Percentiles rank a stretch among this genome's conserved stretches.
These are phyloP conservation scores for Penicillium sp. DNA, from an alignment of 2,329 filamentous ascomycete genomes.

Conservation along the genomic window DNA sequence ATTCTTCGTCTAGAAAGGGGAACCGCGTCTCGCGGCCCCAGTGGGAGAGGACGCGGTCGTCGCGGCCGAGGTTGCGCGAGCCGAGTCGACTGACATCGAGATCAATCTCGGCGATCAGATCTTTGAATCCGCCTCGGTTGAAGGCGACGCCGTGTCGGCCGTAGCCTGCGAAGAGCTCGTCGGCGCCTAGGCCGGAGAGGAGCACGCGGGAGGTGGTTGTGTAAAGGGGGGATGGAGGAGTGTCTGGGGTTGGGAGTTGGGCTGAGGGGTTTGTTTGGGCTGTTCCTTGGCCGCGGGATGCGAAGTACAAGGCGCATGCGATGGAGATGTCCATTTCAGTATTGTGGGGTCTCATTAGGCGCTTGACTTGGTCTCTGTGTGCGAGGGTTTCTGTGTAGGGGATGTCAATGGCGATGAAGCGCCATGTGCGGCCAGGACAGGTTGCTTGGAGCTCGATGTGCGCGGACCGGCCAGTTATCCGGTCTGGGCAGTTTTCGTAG, in stretches of 20 bases:
- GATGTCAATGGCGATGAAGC: slow-evolving; percentile 78
- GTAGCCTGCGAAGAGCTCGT: slow-evolving; percentile 95
- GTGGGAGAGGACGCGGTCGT: slow-evolving; percentile 85
- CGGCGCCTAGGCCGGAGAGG: slow-evolving; percentile 88
- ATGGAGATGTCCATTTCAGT: slow-evolving; percentile 99
- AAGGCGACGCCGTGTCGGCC: slow-evolving; percentile 79
- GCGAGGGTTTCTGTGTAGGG: slow-evolving; percentile 72
- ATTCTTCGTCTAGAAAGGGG: slow-evolving; percentile 82
- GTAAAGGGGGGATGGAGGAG: slow-evolving; percentile 46
- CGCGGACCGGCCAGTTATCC: slow-evolving; percentile 78
- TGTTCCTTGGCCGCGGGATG: slow-evolving; percentile 68
- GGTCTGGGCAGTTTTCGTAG: slow-evolving; percentile 87
- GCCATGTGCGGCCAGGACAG: slow-evolving; percentile 73
- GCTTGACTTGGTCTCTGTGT: slow-evolving; percentile 68
- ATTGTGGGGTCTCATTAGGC: slow-evolving; percentile 86
- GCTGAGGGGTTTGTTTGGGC: slow-evolving; percentile 33
- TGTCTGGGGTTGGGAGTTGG: slow-evolving; percentile 14
- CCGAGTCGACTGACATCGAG: slow-evolving; percentile 83
- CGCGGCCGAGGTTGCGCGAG: slow-evolving; percentile 89
- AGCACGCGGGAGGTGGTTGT: slow-evolving; percentile 75
- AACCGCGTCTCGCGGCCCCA: slow-evolving; percentile 89
- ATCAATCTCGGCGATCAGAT: slow-evolving; percentile 76
- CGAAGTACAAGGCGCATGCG: slow-evolving; percentile 90
- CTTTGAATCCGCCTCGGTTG: slow-evolving; percentile 64
- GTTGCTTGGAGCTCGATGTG: slow-evolving; percentile 68